Base-by-base conservation (phyloP, 345 rosid species). In the Sapria himalayana region DNA sequence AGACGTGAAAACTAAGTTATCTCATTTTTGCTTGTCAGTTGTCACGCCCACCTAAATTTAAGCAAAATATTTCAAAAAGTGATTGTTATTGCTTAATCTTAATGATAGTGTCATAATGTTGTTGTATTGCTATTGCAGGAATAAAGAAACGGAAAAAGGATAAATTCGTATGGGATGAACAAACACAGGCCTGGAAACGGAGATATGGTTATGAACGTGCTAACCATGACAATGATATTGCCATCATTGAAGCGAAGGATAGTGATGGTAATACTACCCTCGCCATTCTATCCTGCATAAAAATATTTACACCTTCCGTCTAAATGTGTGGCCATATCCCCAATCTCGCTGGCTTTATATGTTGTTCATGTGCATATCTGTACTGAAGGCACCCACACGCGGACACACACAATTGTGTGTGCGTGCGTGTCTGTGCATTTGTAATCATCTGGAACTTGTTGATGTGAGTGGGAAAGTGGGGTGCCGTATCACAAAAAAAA, bases 171-270 rank as follows among this genome's bases (percentile, higher is more conserved):
- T 86, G 76, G 67, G 94, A 86, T 41, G 85, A 78, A 46, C 89
- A 72, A 69, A 86, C 97, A 18, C 63, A 62, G 36, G 35, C 70
- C 14, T 86, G 93, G 76, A 86, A 86, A 61, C 89, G 89, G 19
- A 69, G 82, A 19, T 74, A 58, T 64, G 94, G 97, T 34, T 86
- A 76, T 43, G 94, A 86, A 55, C 92, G 89, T 50, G 97, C 78
- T 40, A 74, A 78, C 54, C 89, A 86, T 52, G 94, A 86, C 65
- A 50, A 63, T 24, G 94, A 86, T 45, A 40, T 81, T 29, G 85
- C 94, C 32, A 76, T 81, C 43, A 69, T 78, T 25, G 94, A 78
- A 49, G 92, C 92, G 54, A 86, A 81, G 67, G 65, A 44, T 57
- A 54, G 80, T 25, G 92, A 78, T 58, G 97, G 93, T 86, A 66